Base-by-base conservation (phyloP, 2,329 filamentous ascomycete genomes). In the Drechslerella dactyloides region DNA sequence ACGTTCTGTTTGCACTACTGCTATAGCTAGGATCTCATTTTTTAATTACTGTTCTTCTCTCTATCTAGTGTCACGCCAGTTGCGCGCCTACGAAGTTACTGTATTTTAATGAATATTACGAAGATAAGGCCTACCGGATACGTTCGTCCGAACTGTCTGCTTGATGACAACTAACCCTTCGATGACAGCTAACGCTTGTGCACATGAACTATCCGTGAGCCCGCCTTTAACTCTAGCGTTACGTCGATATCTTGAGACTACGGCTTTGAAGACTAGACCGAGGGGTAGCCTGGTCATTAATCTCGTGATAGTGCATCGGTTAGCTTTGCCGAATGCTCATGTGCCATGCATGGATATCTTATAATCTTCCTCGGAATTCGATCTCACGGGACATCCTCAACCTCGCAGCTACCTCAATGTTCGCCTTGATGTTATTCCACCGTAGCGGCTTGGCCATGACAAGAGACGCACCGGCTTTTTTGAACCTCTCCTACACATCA, bases 21-120 rank as follows among this genome's bases (percentile, higher is more conserved):
- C n/a, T n/a, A n/a, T n/a, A 46, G 42, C 42, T 46, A 13, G 42
- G 3, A 33, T 33, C 27, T 33, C 27, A 8, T 61, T 56, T 57
- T 17, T 42, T 42, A 42, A 40, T n/a, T 37, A 35, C 48, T 53
- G n/a, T n/a, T n/a, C n/a, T n/a, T 61, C 13, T 44, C 30, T 48
- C 46, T 21, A 62, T 54, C 50, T 62, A 42, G 33, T 42, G 51
- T 53, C 59, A 21, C 37, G 37, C 15, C 37, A 42, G 37, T 6
- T 42, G 37, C 2, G n/a, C 11, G 37, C 37, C 11, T 4, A 24
- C 13, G 50, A 52, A 58, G 35, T 50, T 62, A 58, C 37, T 62
- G 50, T 42, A 62, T 62, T 50, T 62, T 60, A 54, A 42, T 69
- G 57, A 69, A 60, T 50, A 54, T 69, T 61, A 69, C 56, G 56